These are phyloP conservation scores for Aspergillus conjunctus DNA, from an alignment of 495 filamentous ascomycete genomes.

Conservation along the genomic window DNA sequence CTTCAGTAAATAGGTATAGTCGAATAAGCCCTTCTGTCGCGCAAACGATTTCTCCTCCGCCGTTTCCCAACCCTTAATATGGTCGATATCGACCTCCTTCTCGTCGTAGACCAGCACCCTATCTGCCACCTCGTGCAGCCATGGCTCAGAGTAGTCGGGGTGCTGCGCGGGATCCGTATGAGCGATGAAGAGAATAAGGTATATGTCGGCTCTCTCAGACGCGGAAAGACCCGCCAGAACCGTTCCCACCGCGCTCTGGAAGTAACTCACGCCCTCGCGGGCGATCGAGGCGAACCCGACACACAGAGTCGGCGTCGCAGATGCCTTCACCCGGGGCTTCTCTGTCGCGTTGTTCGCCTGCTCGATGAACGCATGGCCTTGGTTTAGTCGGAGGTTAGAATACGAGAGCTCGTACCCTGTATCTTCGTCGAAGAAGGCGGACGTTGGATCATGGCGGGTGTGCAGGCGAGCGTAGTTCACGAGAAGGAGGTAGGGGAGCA, in stretches of 20 bases:
- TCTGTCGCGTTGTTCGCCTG: slow-evolving; percentile 1
- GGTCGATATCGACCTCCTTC: slow-evolving; percentile 26
- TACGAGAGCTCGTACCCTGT: slow-evolving; percentile 22
- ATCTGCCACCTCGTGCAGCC: slow-evolving; percentile 49
- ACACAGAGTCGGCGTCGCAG: slow-evolving; percentile 21
- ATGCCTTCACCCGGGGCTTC: neutral
- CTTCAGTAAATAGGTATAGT: slow-evolving; percentile 49
- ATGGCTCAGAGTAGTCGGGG: slow-evolving; percentile 44
- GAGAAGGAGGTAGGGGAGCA: slow-evolving; percentile 12
- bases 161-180: slow-evolving; percentile 49
- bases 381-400: slow-evolving; percentile 14
- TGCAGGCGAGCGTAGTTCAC: slow-evolving; percentile 11
- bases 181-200: slow-evolving; percentile 53
- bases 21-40: slow-evolving; percentile 41
- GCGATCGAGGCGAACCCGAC: slow-evolving; percentile 27
- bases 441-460: slow-evolving; percentile 20
- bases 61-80: slow-evolving; percentile 20
- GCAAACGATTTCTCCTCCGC: slow-evolving; percentile 17
- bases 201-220: slow-evolving; percentile 44
- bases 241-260: slow-evolving; percentile 50
- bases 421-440: slow-evolving; percentile 21
- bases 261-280: slow-evolving; percentile 35
- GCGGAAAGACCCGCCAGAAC: slow-evolving; percentile 47
- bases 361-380: slow-evolving; percentile 20
- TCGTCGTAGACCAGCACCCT: slow-evolving; percentile 48